Conservation (phyloP, 1,284 basidiomycete genomes). For the Trametes sp. region DNA sequence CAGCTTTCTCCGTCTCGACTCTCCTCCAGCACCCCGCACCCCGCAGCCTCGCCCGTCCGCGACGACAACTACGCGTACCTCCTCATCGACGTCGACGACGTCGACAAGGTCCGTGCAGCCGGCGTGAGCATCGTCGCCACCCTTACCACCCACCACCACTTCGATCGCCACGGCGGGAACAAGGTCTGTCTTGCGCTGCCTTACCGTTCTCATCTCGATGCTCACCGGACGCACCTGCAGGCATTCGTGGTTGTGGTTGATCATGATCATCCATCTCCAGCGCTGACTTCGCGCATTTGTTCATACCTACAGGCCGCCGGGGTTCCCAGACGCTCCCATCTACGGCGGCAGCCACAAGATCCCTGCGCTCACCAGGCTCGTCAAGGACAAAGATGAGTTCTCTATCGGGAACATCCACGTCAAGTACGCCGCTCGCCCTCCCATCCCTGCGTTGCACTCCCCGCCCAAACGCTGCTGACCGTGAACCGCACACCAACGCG, state of each 20-base stretch:
- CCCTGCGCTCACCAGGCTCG: conserved; percentile 72
- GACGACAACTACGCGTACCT: conserved; percentile 92
- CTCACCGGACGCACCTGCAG: conserved; percentile 41
- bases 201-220: background rate
- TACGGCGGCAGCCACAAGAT: conserved; percentile 86
- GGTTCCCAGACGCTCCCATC: conserved; percentile 75
- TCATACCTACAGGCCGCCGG: too few species aligned
- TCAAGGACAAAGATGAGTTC: conserved; percentile 84
- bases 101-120: conserved; percentile 73
- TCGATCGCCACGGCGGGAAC: conserved; percentile 92
- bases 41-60: conserved; percentile 52
- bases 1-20: conserved; percentile 10
- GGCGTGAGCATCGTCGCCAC: conserved; percentile 78
- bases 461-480: too few species aligned
- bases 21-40: conserved; percentile 14
- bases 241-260: conserved; percentile 61
- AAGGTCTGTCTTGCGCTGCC: conserved; percentile 49
- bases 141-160: conserved; percentile 90
- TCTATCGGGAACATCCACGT: conserved; percentile 74
- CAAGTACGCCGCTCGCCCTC: conserved; percentile 53
- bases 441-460: too few species aligned
- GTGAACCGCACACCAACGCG: too few species aligned
- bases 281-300: conserved; percentile 40
- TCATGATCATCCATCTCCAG: too few species aligned
- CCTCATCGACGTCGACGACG: conserved; percentile 81